A percentile compares a stretch with the other conserved stretches of the same genome.
Evolutionary conservation across 176 grass and related monocot genomes (phyloP).

Genomic region (Oryza punctata): DNA sequence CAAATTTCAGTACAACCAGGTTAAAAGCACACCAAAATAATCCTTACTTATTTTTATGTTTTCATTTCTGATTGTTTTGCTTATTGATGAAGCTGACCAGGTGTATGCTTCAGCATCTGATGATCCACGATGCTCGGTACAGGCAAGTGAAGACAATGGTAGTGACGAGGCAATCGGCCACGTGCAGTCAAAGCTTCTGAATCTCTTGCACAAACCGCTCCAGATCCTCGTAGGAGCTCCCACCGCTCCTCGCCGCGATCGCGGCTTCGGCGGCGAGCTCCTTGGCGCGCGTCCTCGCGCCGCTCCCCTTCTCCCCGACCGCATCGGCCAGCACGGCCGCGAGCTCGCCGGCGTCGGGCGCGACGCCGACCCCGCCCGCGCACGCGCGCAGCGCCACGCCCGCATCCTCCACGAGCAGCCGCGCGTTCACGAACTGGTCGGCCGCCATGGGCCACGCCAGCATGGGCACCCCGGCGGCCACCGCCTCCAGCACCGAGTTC

Average conservation of each 20-base stretch:
- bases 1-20: neutral
- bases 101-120: too few relatives aligned
- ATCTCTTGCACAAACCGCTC: slow-evolving; percentile 25
- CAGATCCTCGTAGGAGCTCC: slow-evolving; percentile 46
- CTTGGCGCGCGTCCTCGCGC: slow-evolving; percentile 27
- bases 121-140: too few relatives aligned
- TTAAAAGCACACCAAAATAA: neutral
- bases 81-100: too few relatives aligned
- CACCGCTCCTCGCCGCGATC: slow-evolving; percentile 34
- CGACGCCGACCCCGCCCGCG: slow-evolving; percentile 35
- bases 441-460: slow-evolving; percentile 71
- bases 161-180: neutral
- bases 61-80: neutral
- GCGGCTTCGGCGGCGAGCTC: slow-evolving; percentile 44
- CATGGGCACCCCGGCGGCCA: slow-evolving; percentile 65
- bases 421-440: slow-evolving; percentile 75
- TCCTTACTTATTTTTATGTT: neutral
- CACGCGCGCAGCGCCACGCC: slow-evolving; percentile 42
- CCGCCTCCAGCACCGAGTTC: slow-evolving; percentile 57
- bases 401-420: slow-evolving; percentile 59
- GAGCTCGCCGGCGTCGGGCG: slow-evolving; percentile 48
- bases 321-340: slow-evolving; percentile 33
- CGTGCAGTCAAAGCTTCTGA: neutral
- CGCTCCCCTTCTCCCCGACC: slow-evolving; percentile 31
- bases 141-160: neutral